Evolutionary conservation across 805 yeast species (phyloP).

Genomic region (Candida easanensis): DNA sequence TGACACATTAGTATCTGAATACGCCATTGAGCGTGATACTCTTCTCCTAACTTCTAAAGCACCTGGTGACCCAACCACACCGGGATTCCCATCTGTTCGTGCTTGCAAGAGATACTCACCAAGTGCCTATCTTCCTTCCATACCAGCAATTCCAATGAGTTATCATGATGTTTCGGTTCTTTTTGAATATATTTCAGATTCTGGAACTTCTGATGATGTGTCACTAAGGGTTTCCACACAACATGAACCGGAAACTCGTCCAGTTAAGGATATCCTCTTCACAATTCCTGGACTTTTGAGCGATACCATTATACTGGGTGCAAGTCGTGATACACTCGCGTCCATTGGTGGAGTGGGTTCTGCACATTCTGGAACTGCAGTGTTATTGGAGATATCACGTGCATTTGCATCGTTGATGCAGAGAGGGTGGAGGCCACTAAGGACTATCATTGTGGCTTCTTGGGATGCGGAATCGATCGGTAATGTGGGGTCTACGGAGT

Average conservation of each 20-base stretch:
- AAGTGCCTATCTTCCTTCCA: slow-evolving; percentile 41
- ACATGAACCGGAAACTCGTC: slow-evolving; percentile 40
- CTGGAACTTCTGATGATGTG: too few species aligned
- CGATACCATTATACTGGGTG: slow-evolving; percentile 54
- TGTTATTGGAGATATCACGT: slow-evolving; percentile 50
- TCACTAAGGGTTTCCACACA: too few species aligned
- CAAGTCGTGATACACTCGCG: slow-evolving; percentile 51
- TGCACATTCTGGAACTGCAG: slow-evolving; percentile 48
- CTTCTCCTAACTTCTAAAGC: slow-evolving; percentile 53
- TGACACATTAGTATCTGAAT: slow-evolving; percentile 56
- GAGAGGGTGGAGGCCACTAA: slow-evolving; percentile 66
- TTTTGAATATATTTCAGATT: too few species aligned
- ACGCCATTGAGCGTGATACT: slow-evolving; percentile 60
- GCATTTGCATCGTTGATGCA: slow-evolving; percentile 43
- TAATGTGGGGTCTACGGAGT: slow-evolving; percentile 74
- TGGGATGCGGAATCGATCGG: slow-evolving; percentile 86
- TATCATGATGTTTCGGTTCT: slow-evolving; percentile 5
- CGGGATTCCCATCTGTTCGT: slow-evolving; percentile 55
- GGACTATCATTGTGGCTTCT: slow-evolving; percentile 67
- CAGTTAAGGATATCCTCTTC: slow-evolving; percentile 47
- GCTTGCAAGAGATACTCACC: slow-evolving; percentile 39
- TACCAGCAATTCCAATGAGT: slow-evolving; percentile 54
- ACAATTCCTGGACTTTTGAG: slow-evolving; percentile 57
- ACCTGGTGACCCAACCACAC: slow-evolving; percentile 81
- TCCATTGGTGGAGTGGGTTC: slow-evolving; percentile 47